Base-by-base conservation (phyloP, 106 monocot species). In the Dioscorea dumetorum region DNA sequence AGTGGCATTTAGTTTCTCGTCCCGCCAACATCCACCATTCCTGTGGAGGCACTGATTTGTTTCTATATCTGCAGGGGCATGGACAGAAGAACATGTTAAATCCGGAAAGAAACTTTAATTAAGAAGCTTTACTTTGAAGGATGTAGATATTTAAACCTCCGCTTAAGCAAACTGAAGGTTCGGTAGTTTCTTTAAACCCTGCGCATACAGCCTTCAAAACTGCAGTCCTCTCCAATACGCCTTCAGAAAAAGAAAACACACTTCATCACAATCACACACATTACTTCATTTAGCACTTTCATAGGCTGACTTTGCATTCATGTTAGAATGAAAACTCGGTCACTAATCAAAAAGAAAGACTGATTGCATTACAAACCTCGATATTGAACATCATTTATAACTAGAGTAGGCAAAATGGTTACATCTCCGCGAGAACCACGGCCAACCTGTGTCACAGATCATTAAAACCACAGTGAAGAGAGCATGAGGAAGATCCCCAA, bases 21-120 rank as follows among this genome's bases (percentile, higher is more conserved):
- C 82, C 60, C 69, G 64, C 97, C 97, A 99, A 62, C 97, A 99
- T 21, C 97, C 89, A 6, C 92, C 97, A 81, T 99, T 84, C 9
- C 51, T 67, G 54, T 81, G 77, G 21, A 87, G 89, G 77, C 97
- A 99, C 28, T 99, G 78, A 63, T 99, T 90, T 57, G 97, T 99
- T 57, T 99, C 81, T 35, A 99, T 75, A 71, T 90, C 97, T 99
- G 67, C 1, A 61, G 35, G 41, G 18, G 57, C 12, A 57, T 61
- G 64, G 5, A 34, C 61, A 53, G 19, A 22, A 50, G 2, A 10
- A 0, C 4, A 15, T 48, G 28, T 1, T 59, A 62, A 0, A 24
- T 13, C 3, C 52, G 7, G 1, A 23, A 23, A 17, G 9, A 49
- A 15, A n/a, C 2, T 50, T 41, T 50, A 48, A 18, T 17, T 48